Conservation (phyloP, 2,329 filamentous ascomycete genomes). For the Xylaria arbuscula region DNA sequence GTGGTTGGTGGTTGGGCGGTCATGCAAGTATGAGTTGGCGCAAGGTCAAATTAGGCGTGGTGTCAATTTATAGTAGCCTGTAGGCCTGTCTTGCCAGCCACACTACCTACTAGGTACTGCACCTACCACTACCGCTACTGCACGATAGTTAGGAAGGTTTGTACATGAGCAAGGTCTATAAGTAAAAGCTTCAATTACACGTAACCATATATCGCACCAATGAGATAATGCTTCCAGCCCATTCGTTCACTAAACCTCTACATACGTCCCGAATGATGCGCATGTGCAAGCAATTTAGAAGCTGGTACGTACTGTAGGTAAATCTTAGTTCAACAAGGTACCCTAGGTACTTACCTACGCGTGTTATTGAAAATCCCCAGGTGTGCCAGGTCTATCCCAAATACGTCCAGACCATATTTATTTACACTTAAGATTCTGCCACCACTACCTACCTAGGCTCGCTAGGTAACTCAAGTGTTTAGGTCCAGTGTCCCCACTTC, state of each 20-base stretch:
- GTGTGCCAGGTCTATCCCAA: no score
- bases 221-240: neutral
- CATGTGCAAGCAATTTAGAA: conserved; percentile 12
- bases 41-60: conserved; percentile 33
- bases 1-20: conserved; percentile 35
- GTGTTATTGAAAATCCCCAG: no score
- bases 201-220: neutral
- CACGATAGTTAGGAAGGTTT: neutral
- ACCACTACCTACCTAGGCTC: no score
- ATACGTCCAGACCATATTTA: no score
- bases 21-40: conserved; percentile 43
- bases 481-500: neutral
- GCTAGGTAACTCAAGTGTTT: neutral
- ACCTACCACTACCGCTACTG: neutral
- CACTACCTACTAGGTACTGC: no score
- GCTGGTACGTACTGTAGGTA: conserved; percentile 13
- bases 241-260: neutral
- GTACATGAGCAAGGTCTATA: neutral
- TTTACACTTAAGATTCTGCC: no score
- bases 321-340: neutral
- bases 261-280: conserved; percentile 1
- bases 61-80: conserved; percentile 15
- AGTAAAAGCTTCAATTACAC: neutral
- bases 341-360: neutral
- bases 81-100: conserved; percentile 3